A percentile compares a stretch with the other conserved stretches of the same genome.
Evolutionary conservation across 2,329 filamentous ascomycete genomes (phyloP).

Genomic region (Emmonsiellopsis sp.): DNA sequence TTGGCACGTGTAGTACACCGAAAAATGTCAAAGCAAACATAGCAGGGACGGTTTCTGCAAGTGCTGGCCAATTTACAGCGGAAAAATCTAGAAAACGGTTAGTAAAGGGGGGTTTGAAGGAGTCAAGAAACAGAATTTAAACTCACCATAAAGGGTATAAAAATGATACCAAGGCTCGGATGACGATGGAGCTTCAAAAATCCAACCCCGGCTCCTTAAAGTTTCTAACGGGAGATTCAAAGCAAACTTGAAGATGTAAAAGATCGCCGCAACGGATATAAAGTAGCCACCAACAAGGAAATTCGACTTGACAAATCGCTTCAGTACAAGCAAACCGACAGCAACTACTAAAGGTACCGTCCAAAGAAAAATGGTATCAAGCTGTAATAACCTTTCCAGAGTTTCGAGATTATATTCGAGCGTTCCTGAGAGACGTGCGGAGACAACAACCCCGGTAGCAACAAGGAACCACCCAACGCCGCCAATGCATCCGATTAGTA

Average conservation of each 20-base stretch:
- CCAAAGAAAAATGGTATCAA: constrained; percentile 75
- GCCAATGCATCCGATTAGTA: constrained; percentile 92
- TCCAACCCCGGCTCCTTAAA: constrained; percentile 71
- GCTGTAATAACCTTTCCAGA: constrained; percentile 60
- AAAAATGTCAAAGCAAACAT: constrained; percentile 98
- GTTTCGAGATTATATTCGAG: constrained; percentile 73
- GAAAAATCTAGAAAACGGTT: constrained; percentile 54
- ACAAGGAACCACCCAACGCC: constrained; percentile 94
- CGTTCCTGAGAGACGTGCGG: constrained; percentile 75
- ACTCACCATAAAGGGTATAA: constrained; percentile 84
- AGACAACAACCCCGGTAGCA: constrained; percentile 86
- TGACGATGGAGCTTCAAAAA: constrained; percentile 76
- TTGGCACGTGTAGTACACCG: constrained; percentile 90
- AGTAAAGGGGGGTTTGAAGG: not conserved
- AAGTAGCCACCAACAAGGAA: constrained; percentile 85
- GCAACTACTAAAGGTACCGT: constrained; percentile 67
- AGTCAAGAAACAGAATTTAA: constrained; percentile 1
- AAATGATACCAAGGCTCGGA: constrained; percentile 96
- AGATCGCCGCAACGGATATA: constrained; percentile 60
- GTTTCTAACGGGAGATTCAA: constrained; percentile 57
- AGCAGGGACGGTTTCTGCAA: constrained; percentile 76
- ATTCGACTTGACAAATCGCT: constrained; percentile 68
- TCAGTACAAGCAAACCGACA: constrained; percentile 63
- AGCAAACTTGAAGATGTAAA: constrained; percentile 35
- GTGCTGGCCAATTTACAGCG: constrained; percentile 71